phyloP scores from a whole-genome alignment of 306 rosid genomes.

The Dryas alaskensis region DNA sequence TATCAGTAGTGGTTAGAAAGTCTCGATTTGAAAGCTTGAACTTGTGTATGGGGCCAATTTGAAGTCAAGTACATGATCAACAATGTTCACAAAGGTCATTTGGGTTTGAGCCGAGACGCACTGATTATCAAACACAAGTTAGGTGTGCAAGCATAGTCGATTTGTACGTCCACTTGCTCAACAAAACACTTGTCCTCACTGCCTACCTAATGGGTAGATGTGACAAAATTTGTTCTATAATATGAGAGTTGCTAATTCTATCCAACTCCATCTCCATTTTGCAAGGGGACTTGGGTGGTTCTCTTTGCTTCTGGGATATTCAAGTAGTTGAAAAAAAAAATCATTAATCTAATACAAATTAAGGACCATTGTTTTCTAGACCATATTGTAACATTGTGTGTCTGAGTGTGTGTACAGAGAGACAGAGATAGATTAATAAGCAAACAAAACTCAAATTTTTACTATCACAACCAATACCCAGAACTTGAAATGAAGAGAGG shows the following conservation, averaged over 20 bases:
- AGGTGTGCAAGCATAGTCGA: conserved; percentile 40
- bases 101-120: conserved; percentile 31
- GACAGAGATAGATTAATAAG: not conserved
- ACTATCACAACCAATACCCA: not conserved
- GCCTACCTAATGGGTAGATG: conserved; percentile 51
- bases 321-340: not conserved
- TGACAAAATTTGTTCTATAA: conserved; percentile 49
- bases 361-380: not conserved
- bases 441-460: not conserved
- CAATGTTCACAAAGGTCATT: conserved; percentile 34
- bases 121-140: conserved; percentile 53
- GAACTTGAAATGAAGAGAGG: too few relatives aligned
- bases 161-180: conserved; percentile 67
- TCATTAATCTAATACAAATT: not conserved
- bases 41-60: conserved; percentile 45
- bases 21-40: conserved; percentile 57
- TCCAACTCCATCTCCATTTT: conserved; percentile 43
- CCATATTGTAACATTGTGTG: not conserved
- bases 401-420: not conserved
- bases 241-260: conserved; percentile 45
- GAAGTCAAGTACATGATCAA: conserved; percentile 75
- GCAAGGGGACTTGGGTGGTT: conserved; percentile 30
- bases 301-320: conserved; percentile 33
- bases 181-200: conserved; percentile 56
- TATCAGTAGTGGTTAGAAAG: conserved; percentile 39